phyloP scores from a whole-genome alignment of 2,329 filamentous ascomycete species.

The Arthroderma sp. region DNA sequence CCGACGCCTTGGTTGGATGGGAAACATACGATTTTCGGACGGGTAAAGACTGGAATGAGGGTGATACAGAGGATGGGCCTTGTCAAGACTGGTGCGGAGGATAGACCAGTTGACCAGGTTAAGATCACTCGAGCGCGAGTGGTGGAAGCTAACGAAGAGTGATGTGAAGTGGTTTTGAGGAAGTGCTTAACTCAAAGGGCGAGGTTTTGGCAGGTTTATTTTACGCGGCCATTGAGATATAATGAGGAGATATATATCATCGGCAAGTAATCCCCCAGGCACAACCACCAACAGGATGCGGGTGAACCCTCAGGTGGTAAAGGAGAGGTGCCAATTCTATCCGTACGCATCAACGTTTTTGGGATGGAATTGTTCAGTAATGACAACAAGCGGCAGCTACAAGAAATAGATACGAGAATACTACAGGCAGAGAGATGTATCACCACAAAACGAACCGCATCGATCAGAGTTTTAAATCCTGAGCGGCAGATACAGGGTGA shows the following conservation, averaged over 20 bases:
- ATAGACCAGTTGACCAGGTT: conserved; percentile 68
- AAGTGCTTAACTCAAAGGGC: not conserved
- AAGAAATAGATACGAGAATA: too few species aligned
- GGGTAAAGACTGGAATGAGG: conserved; percentile 70
- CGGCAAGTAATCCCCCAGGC: not conserved
- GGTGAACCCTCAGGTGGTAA: not conserved
- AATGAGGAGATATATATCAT: too few species aligned
- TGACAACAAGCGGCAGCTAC: too few species aligned
- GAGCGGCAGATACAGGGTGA: conserved; percentile 81
- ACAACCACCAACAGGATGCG: conserved; percentile 3
- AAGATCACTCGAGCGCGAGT: conserved; percentile 63
- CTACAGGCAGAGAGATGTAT: conserved; percentile 39
- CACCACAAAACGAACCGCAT: conserved; percentile 69
- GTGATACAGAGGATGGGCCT: conserved; percentile 80
- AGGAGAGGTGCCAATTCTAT: too few species aligned
- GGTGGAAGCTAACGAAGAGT: conserved; percentile 45
- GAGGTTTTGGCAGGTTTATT: too few species aligned
- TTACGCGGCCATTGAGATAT: too few species aligned
- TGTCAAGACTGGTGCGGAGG: conserved; percentile 69
- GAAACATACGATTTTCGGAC: conserved; percentile 92
- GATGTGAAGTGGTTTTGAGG: conserved; percentile 14
- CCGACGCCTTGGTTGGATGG: conserved; percentile 94
- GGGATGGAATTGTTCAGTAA: too few species aligned
- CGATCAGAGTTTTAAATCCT: conserved; percentile 59
- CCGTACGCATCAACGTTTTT: too few species aligned